A percentile compares a stretch with the other conserved stretches of the same genome.
phyloP scores from a whole-genome alignment of 441 rosid genomes.

The Gossypium trilobum region DNA sequence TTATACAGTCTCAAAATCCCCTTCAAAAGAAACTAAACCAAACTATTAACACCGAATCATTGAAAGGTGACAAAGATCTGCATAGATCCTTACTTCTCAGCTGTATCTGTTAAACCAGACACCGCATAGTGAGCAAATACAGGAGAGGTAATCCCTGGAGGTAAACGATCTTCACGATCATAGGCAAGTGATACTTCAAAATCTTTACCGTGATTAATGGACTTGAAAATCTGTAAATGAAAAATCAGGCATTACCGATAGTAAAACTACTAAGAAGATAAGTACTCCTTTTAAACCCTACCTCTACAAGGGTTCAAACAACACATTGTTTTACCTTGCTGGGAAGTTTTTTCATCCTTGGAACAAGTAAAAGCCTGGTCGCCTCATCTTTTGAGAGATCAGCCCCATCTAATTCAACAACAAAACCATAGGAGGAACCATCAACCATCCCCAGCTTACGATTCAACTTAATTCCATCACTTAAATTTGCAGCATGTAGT shows the following conservation, averaged over 20 bases:
- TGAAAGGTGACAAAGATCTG: slow-evolving; percentile 2
- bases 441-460: slow-evolving; percentile 90
- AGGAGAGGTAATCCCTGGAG: slow-evolving; percentile 60
- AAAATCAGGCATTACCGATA: slow-evolving; percentile 17
- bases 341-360: slow-evolving; percentile 88
- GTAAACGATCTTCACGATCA: slow-evolving; percentile 61
- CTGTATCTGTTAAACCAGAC: slow-evolving; percentile 64
- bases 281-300: background rate
- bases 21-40: slow-evolving; percentile 3
- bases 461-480: slow-evolving; percentile 93
- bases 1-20: background rate
- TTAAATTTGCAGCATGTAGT: slow-evolving; percentile 85
- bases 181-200: slow-evolving; percentile 83
- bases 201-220: slow-evolving; percentile 66
- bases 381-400: slow-evolving; percentile 59
- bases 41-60: slow-evolving; percentile 7
- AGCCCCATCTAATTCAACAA: slow-evolving; percentile 68
- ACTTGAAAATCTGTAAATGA: slow-evolving; percentile 75
- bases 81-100: slow-evolving; percentile 63
- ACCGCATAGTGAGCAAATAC: slow-evolving; percentile 73
- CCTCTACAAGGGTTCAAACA: slow-evolving; percentile 1
- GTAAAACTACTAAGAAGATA: slow-evolving; percentile 16
- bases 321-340: slow-evolving; percentile 55
- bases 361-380: slow-evolving; percentile 65
- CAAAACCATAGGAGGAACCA: slow-evolving; percentile 80